Conservation (phyloP, 441 rosid species). For the Breynia disticha region DNA sequence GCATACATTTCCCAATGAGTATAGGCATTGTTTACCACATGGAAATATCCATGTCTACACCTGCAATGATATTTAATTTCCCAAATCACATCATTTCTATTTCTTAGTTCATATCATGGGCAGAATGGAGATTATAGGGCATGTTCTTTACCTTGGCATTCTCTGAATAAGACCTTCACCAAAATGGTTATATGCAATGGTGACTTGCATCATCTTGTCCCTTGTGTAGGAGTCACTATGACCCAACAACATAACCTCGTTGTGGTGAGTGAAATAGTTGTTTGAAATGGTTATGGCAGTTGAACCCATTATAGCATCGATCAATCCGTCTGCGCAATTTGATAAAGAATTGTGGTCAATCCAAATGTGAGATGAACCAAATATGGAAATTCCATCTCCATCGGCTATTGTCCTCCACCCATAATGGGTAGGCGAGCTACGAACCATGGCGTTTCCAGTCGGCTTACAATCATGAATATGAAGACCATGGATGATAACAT, state of each 20-base stretch:
- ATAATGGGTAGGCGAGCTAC: slow-evolving; percentile 65
- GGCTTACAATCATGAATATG: slow-evolving; percentile 86
- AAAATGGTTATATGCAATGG: slow-evolving; percentile 91
- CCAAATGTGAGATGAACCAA: slow-evolving; percentile 83
- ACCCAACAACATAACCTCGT: slow-evolving; percentile 82
- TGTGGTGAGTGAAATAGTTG: slow-evolving; percentile 83
- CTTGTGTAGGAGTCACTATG: slow-evolving; percentile 62
- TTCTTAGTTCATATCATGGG: not conserved
- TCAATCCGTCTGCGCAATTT: slow-evolving; percentile 69
- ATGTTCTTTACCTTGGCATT: slow-evolving; percentile 70
- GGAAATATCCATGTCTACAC: slow-evolving; percentile 95
- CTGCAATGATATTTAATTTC: slow-evolving; percentile 27
- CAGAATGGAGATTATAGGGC: not conserved
- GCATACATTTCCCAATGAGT: slow-evolving; percentile 99
- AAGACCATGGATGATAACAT: slow-evolving; percentile 76
- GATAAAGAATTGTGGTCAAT: slow-evolving; percentile 82
- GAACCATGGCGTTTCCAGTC: slow-evolving; percentile 79
- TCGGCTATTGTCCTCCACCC: slow-evolving; percentile 81
- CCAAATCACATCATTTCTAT: not conserved
- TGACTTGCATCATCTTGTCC: slow-evolving; percentile 92
- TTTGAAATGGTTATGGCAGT: slow-evolving; percentile 86
- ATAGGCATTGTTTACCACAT: slow-evolving; percentile 94
- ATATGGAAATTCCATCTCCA: slow-evolving; percentile 88
- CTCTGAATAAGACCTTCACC: slow-evolving; percentile 94
- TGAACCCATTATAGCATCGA: slow-evolving; percentile 82